Conservation (phyloP, 768 basidiomycete species). For the Terana coerulea region DNA sequence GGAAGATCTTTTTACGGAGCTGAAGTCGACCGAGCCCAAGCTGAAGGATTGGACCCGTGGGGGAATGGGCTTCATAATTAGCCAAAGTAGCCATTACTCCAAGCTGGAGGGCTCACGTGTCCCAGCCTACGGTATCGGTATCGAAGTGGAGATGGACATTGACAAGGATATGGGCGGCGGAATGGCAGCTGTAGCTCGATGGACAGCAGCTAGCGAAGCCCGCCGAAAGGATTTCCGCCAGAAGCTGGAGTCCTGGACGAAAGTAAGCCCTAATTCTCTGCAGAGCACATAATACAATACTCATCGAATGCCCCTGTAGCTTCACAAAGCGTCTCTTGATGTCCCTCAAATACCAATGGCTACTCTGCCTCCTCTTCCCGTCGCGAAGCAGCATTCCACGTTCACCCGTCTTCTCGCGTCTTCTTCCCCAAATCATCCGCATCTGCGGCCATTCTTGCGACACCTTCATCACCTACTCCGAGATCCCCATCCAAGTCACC, state of each 20-base stretch:
- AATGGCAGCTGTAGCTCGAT: conserved; percentile 88
- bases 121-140: conserved; percentile 80
- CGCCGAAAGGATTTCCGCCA: conserved; percentile 53
- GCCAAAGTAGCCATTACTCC: conserved; percentile 68
- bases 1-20: conserved; percentile 65
- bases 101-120: conserved; percentile 62
- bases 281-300: not conserved
- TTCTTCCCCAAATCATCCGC: conserved; percentile 56
- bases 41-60: conserved; percentile 74
- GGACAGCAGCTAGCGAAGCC: conserved; percentile 68
- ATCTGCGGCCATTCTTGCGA: conserved; percentile 28
- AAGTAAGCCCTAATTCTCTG: conserved; percentile 38
- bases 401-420: conserved; percentile 71
- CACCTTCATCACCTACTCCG: conserved; percentile 28
- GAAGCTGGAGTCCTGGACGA: conserved; percentile 63
- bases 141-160: conserved; percentile 83
- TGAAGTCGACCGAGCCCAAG: conserved; percentile 30
- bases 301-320: conserved; percentile 31
- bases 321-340: conserved; percentile 40
- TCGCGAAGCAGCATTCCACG: conserved; percentile 53
- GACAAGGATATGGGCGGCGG: conserved; percentile 76
- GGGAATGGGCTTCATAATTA: conserved; percentile 75
- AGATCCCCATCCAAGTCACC: conserved; percentile 31
- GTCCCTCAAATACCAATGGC: conserved; percentile 62
- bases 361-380: conserved; percentile 57